Conservation (phyloP, 2,329 filamentous ascomycete genomes). For the Fusarium austroafricanum region DNA sequence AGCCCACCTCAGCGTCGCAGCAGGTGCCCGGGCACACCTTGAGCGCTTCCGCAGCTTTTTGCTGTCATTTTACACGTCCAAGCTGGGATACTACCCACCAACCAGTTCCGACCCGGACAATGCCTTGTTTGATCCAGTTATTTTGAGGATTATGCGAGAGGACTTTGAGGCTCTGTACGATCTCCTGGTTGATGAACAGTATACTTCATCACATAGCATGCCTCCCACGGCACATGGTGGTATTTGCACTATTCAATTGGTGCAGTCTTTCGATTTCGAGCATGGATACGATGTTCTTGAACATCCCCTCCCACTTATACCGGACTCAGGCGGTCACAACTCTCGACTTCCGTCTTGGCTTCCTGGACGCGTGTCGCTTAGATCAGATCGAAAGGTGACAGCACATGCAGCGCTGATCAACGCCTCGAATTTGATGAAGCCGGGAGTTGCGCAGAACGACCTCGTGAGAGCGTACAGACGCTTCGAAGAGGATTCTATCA, state of each 20-base stretch:
- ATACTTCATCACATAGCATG: slow-evolving; percentile 61
- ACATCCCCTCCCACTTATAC: slow-evolving; percentile 76
- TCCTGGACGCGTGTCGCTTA: slow-evolving; percentile 54
- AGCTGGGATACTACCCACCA: slow-evolving; percentile 79
- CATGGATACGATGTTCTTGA: slow-evolving; percentile 69
- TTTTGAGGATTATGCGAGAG: slow-evolving; percentile 70
- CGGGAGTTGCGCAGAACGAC: slow-evolving; percentile 57
- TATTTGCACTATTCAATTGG: slow-evolving; percentile 75
- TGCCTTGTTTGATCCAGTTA: slow-evolving; percentile 64
- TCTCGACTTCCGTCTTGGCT: slow-evolving; percentile 57
- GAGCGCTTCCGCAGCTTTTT: slow-evolving; percentile 79
- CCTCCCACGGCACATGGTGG: slow-evolving; percentile 71
- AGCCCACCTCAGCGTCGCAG: slow-evolving; percentile 71
- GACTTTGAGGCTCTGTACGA: slow-evolving; percentile 80
- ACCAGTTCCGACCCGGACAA: slow-evolving; percentile 52
- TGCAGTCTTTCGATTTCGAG: slow-evolving; percentile 73
- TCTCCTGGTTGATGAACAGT: slow-evolving; percentile 73
- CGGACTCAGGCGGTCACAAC: slow-evolving; percentile 54
- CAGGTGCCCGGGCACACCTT: slow-evolving; percentile 72
- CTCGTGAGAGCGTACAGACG: slow-evolving; percentile 76
- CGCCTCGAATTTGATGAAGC: slow-evolving; percentile 59
- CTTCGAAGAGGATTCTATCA: slow-evolving; percentile 73
- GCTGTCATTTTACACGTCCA: slow-evolving; percentile 72
- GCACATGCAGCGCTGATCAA: slow-evolving; percentile 64
- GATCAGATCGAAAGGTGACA: slow-evolving; percentile 60